Base-by-base conservation (phyloP, 2,329 filamentous ascomycete genomes). In the Fusarium sp. region DNA sequence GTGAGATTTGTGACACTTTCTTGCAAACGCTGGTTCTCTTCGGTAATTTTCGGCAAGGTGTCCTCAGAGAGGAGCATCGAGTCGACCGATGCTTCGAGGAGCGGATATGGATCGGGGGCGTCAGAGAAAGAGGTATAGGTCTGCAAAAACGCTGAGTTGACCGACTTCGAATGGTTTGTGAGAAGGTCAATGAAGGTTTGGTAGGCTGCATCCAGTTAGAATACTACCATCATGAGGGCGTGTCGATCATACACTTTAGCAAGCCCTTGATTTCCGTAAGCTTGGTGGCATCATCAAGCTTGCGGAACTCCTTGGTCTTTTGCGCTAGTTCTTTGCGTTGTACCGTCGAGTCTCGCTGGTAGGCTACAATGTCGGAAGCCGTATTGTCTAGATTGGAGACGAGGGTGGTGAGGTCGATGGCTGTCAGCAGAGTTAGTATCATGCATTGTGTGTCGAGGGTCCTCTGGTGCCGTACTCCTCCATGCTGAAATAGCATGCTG, bases 291-390 rank as follows among this genome's bases (percentile, higher is more conserved):
- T 99, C 95, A 77, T 98, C 96, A 13, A 97, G 89, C 82, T 98
- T 98, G 70, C 95, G 89, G 78, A 98, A 99, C 79, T 98, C 96
- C 80, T 99, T 99, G 1, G 96, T 99, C 87, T 98, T 98, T 81
- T 98, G 95, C n/a, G 97, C 96, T 22, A 99, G 87, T 70, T 99
- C 97, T 81, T 99, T 99, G 62, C 96, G 90, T 82, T 99, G 96
- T 1, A 98, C 92, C 6, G 98, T 93, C n/a, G 96, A 94, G 83
- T 98, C 96, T 78, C 95, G 91, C 81, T 99, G 97, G 81, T 97
- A 95, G 57, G 93, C 87, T 62, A 98, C 94, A 71, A 99, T 94
- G 79, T 98, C 96, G 13, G 95, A 96, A n/a, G 96, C 96, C 5
- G 95, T 96, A 69, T 92, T 93, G 83, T 99, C 96, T 72, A 99